Evolutionary conservation across 2,329 filamentous ascomycete species (phyloP).

Genomic region (Parasarocladium wereldwijsianum): DNA sequence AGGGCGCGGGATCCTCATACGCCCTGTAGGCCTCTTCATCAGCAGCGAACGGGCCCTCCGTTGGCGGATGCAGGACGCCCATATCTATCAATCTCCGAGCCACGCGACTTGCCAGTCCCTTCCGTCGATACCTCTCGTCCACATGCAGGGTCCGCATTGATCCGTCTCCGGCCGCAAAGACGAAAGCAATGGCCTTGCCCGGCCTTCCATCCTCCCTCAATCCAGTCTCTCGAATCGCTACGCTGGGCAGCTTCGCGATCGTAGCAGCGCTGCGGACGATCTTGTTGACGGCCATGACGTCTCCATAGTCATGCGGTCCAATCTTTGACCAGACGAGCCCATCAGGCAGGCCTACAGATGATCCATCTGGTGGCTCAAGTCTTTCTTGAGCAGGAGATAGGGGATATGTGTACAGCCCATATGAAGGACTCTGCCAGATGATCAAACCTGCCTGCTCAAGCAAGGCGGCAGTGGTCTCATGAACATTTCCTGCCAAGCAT

Average conservation of each 20-base stretch:
- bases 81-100: neutral
- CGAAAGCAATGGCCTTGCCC: slow-evolving; percentile 2
- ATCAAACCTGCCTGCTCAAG: neutral
- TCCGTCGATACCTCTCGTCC: neutral
- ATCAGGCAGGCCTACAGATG: slow-evolving; percentile 1
- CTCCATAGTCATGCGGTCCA: slow-evolving; percentile 1
- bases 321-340: slow-evolving; percentile 2
- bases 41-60: neutral
- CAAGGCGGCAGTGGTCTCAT: slow-evolving; percentile 1
- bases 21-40: neutral
- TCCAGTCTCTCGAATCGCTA: neutral
- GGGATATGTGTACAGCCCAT: slow-evolving; percentile 3
- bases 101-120: slow-evolving; percentile 1
- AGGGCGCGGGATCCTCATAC: neutral
- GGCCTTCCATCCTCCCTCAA: slow-evolving; percentile 1
- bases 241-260: slow-evolving; percentile 3
- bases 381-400: neutral
- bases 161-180: slow-evolving; percentile 1
- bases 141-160: slow-evolving; percentile 3
- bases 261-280: slow-evolving; percentile 3
- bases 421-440: neutral
- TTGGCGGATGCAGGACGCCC: slow-evolving; percentile 2
- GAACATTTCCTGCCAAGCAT: slow-evolving; percentile 3
- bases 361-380: slow-evolving; percentile 1
- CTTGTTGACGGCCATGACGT: slow-evolving; percentile 5